Evolutionary conservation across 306 rosid species (phyloP).

Genomic region (Cucurbita moschata): DNA sequence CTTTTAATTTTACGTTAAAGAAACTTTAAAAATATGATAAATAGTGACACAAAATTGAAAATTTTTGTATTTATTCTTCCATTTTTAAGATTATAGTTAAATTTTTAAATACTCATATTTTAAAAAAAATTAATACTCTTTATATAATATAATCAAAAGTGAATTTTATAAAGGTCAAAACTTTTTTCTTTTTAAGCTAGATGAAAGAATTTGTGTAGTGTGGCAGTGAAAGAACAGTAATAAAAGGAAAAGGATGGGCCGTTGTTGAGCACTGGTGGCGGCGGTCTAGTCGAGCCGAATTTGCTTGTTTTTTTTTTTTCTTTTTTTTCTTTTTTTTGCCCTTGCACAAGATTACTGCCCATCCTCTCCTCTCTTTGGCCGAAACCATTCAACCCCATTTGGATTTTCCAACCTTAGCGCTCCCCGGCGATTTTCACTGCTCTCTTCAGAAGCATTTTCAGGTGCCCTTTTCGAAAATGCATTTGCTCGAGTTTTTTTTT

Average conservation of each 20-base stretch:
- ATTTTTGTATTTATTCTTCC: too few relatives aligned
- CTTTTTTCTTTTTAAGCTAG: too few relatives aligned
- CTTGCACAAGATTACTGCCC: not conserved
- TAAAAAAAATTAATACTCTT: too few relatives aligned
- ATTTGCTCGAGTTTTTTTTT: not conserved
- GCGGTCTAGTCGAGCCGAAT: not conserved
- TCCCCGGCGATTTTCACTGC: not conserved
- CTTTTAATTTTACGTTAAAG: too few relatives aligned
- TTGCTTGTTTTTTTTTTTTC: not conserved
- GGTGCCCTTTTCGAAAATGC: not conserved
- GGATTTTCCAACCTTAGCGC: not conserved
- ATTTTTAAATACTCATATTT: too few relatives aligned
- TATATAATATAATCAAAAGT: too few relatives aligned
- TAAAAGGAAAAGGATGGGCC: not conserved
- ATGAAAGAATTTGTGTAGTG: too few relatives aligned
- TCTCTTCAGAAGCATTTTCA: not conserved
- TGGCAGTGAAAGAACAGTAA: too few relatives aligned
- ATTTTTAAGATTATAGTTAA: too few relatives aligned
- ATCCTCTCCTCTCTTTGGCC: not conserved
- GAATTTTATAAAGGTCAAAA: too few relatives aligned
- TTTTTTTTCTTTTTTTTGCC: not conserved
- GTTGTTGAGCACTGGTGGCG: not conserved
- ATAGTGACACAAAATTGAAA: too few relatives aligned
- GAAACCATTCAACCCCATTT: not conserved
- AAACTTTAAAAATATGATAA: too few relatives aligned